These are phyloP conservation scores for Cytospora mali DNA, from an alignment of 2,329 filamentous ascomycete genomes.

Conservation along the genomic window DNA sequence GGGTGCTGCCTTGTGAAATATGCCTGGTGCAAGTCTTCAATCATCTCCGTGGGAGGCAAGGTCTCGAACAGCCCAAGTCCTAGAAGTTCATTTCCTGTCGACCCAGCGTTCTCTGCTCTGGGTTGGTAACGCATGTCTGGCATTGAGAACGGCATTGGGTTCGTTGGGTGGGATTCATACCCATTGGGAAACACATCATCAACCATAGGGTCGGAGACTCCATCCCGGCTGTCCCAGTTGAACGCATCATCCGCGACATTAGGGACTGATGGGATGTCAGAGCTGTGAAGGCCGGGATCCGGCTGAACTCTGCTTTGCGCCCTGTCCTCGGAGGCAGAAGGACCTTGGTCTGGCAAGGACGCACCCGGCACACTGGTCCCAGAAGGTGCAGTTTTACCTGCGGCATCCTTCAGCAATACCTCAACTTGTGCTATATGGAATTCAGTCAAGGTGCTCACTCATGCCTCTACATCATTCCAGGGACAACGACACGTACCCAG, in stretches of 20 bases:
- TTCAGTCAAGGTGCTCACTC: conserved; percentile 27
- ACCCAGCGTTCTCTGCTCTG: conserved; percentile 11
- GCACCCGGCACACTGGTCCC: conserved; percentile 32
- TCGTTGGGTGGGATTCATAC: background rate
- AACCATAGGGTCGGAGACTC: conserved; percentile 4
- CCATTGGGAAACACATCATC: background rate
- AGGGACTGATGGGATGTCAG: background rate
- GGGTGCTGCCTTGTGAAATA: conserved; percentile 78
- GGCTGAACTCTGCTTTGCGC: conserved; percentile 1
- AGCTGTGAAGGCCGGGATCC: background rate
- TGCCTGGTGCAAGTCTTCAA: conserved; percentile 77
- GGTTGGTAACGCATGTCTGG: conserved; percentile 9
- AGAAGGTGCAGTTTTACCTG: conserved; percentile 31
- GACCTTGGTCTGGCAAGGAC: conserved; percentile 30
- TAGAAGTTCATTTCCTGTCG: conserved; percentile 66
- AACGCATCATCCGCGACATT: conserved; percentile 2
- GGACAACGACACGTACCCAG: conserved; percentile 60
- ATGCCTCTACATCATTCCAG: background rate
- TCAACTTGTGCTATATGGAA: conserved; percentile 72
- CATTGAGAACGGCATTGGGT: background rate
- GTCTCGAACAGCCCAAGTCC: conserved; percentile 80
- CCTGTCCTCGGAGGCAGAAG: conserved; percentile 33
- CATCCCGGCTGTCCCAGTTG: conserved; percentile 7
- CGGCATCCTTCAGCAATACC: conserved; percentile 71
- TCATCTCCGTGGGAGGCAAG: conserved; percentile 74